Conservation (phyloP, 1,139 yeast genomes). For the Debaryomyces sp. region DNA sequence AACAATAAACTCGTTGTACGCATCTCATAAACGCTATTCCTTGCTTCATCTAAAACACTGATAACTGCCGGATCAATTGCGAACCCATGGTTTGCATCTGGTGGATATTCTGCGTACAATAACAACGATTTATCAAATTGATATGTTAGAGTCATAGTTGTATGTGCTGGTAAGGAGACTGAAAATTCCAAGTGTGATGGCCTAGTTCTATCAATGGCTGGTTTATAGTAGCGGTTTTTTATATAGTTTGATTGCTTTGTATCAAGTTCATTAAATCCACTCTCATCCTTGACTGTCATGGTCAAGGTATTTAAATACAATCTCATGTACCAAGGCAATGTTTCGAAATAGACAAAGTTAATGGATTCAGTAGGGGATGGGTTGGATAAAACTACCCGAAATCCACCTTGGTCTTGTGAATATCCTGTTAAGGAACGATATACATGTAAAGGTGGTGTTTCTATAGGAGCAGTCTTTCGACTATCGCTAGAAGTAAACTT, state of each 20-base stretch:
- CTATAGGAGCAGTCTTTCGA: conserved; percentile 32
- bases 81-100: conserved; percentile 98
- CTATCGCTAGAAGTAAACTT: conserved; percentile 40
- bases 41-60: conserved; percentile 43
- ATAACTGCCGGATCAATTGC: conserved; percentile 90
- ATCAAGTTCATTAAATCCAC: conserved; percentile 19
- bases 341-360: conserved; percentile 68
- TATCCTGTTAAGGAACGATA: conserved; percentile 90
- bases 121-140: conserved; percentile 87
- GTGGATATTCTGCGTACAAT: conserved; percentile 91
- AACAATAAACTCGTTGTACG: conserved; percentile 85
- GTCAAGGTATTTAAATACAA: conserved; percentile 73
- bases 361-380: conserved; percentile 51
- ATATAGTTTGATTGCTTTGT: conserved; percentile 38
- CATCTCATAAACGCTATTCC: conserved; percentile 49
- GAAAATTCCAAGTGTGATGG: conserved; percentile 83
- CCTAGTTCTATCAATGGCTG: conserved; percentile 77
- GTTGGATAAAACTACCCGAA: conserved; percentile 75
- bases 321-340: conserved; percentile 93
- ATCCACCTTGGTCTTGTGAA: conserved; percentile 89
- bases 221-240: conserved; percentile 61
- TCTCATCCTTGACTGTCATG: conserved; percentile 18
- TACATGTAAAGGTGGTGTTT: conserved; percentile 66
- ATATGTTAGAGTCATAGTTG: conserved; percentile 66
- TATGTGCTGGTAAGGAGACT: conserved; percentile 63